A percentile compares a stretch with the other conserved stretches of the same genome.
Conservation (phyloP, 2,329 filamentous ascomycete species). For the Alternaria solani region DNA sequence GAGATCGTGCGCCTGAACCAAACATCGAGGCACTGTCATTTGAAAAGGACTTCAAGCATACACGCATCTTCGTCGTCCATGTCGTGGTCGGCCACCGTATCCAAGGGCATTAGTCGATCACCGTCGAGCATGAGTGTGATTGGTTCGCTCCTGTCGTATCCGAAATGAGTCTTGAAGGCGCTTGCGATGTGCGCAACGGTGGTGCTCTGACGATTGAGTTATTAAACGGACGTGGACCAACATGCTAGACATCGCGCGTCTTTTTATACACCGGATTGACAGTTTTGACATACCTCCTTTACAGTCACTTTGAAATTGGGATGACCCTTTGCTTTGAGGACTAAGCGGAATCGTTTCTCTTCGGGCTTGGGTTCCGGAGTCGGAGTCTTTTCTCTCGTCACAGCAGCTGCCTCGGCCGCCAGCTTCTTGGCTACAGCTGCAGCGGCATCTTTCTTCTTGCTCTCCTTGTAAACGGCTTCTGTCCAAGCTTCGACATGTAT, state of each 20-base stretch:
- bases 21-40: slow-evolving; percentile 25
- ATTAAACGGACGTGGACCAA: slow-evolving; percentile 8
- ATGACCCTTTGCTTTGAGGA: slow-evolving; percentile 61
- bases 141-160: slow-evolving; percentile 36
- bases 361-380: slow-evolving; percentile 24
- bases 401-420: slow-evolving; percentile 46
- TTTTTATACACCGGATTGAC: background rate
- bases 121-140: slow-evolving; percentile 51
- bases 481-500: slow-evolving; percentile 84
- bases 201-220: slow-evolving; percentile 33
- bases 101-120: slow-evolving; percentile 45
- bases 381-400: slow-evolving; percentile 25
- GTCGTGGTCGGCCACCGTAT: slow-evolving; percentile 43
- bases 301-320: slow-evolving; percentile 62
- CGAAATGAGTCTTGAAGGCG: slow-evolving; percentile 37
- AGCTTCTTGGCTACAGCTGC: slow-evolving; percentile 44
- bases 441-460: slow-evolving; percentile 52
- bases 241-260: background rate
- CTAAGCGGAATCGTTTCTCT: slow-evolving; percentile 54
- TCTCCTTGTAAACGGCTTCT: slow-evolving; percentile 65
- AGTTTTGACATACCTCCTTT: slow-evolving; percentile 51
- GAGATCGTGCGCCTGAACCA: background rate
- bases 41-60: slow-evolving; percentile 47
- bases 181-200: slow-evolving; percentile 41
- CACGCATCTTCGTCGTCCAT: slow-evolving; percentile 52